Evolutionary conservation across 1,284 basidiomycete species (phyloP).

Genomic region (Trichosporon sp.): DNA sequence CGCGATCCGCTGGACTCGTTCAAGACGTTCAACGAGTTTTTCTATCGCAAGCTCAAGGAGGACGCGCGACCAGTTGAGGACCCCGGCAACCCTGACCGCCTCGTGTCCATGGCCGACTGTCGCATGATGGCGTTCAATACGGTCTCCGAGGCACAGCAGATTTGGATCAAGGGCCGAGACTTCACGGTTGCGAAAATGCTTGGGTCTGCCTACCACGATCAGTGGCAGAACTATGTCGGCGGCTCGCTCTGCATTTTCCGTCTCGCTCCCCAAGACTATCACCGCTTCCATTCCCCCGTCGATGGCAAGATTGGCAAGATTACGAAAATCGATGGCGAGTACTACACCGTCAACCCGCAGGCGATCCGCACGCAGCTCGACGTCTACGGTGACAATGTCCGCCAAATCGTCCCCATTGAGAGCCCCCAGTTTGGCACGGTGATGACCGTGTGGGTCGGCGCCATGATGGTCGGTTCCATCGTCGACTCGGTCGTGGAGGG

Average conservation of each 20-base stretch:
- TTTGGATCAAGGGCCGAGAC: conserved; percentile 98
- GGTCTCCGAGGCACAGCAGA: conserved; percentile 75
- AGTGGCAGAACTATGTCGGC: conserved; percentile 70
- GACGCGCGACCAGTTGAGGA: conserved; percentile 75
- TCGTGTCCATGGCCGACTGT: conserved; percentile 90
- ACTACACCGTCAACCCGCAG: conserved; percentile 82
- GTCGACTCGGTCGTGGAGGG: conserved; percentile 82
- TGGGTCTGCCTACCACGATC: conserved; percentile 72
- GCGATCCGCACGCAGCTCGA: conserved; percentile 63
- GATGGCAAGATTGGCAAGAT: conserved; percentile 79
- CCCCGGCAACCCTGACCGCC: conserved; percentile 70
- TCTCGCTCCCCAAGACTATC: conserved; percentile 94
- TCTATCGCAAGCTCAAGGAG: conserved; percentile 87
- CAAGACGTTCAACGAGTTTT: conserved; percentile 83
- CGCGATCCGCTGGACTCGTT: conserved; percentile 79
- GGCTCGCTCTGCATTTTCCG: conserved; percentile 78
- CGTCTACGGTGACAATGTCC: conserved; percentile 90
- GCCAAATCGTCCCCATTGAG: conserved; percentile 86
- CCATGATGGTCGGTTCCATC: conserved; percentile 70
- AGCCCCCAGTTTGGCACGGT: conserved; percentile 82
- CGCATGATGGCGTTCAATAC: conserved; percentile 90
- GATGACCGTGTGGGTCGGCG: conserved; percentile 84
- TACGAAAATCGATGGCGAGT: conserved; percentile 79
- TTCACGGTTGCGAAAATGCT: conserved; percentile 80
- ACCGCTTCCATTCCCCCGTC: conserved; percentile 92